Percentiles rank a stretch among this genome's conserved stretches.
Evolutionary conservation across 2,329 filamentous ascomycete genomes (phyloP).

Genomic region (Diaporthe australafricana): DNA sequence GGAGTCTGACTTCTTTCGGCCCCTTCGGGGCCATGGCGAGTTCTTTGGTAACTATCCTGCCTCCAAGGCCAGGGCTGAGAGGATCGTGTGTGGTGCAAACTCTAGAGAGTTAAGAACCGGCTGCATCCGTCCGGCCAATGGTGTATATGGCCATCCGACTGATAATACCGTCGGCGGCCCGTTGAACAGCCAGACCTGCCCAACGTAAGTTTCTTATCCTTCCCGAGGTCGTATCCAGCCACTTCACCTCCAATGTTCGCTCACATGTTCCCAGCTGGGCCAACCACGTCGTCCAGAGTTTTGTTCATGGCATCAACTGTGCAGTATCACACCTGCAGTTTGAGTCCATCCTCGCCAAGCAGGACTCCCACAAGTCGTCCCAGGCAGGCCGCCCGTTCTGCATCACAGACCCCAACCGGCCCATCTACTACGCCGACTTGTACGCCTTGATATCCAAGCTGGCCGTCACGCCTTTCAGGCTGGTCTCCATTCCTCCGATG

Average conservation of each 20-base stretch:
- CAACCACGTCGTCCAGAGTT: conserved; percentile 52
- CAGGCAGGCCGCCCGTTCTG: conserved; percentile 54
- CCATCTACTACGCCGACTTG: conserved; percentile 52
- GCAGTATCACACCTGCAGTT: conserved; percentile 55
- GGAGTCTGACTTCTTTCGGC: conserved; percentile 53
- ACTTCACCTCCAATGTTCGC: not conserved
- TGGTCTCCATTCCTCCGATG: conserved; percentile 47
- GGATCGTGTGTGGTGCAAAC: conserved; percentile 54
- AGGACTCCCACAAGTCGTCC: conserved; percentile 40
- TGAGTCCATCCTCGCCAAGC: conserved; percentile 51
- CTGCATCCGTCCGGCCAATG: conserved; percentile 63
- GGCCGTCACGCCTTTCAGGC: conserved; percentile 50
- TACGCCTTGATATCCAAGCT: conserved; percentile 49
- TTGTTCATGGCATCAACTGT: conserved; percentile 55
- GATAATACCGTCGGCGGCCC: conserved; percentile 59
- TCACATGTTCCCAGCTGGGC: conserved; percentile 48
- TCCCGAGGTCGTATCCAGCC: not conserved
- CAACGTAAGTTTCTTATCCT: conserved; percentile 53
- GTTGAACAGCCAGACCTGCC: conserved; percentile 50
- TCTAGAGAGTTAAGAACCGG: conserved; percentile 57
- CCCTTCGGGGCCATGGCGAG: conserved; percentile 50
- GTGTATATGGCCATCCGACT: conserved; percentile 62
- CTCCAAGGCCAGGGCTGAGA: conserved; percentile 59
- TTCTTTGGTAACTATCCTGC: conserved; percentile 60
- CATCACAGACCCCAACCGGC: conserved; percentile 56